Evolutionary conservation across 2,329 filamentous ascomycete species (phyloP), one percentile per base, ranked within the genome.

Genomic region (Colletotrichum tropicale): DNA sequence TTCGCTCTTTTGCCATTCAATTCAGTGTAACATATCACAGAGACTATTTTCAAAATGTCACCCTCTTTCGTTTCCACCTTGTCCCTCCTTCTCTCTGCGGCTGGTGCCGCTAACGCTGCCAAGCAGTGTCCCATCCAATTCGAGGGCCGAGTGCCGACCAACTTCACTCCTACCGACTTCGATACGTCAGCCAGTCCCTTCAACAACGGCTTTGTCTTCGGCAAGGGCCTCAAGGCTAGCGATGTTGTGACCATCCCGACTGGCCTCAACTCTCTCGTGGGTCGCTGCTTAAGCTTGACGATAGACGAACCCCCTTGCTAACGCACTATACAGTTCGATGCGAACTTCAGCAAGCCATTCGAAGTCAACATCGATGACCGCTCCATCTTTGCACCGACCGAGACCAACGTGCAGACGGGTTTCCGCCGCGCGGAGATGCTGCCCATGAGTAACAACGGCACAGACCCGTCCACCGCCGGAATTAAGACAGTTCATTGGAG

Each of bases 401-500:
- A 84, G 13, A 81, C 85, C 78, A 87, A 88, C 78, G 81, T 86
- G 65, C 91, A 93, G 81, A 84, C 83, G 2, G 91, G 91, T 18
- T 93, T 93, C 84, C 88, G 91, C 43, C 90, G 91, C 75, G 89
- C 89, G 1, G 91, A 91, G 72, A 86, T 92, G 68, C 86, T 91
- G 67, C 85, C 88, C 8, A 82, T 85, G 77, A 84, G 87, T 84
- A 88, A 89, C 84, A 84, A 82, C 18, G 85, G 89, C 68, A 87
- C 87, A 43, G 90, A 91, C 66, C 77, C 83, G 12, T 89, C 88
- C n/a, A 89, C 87, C 26, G 81, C 81, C 26, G 91, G 90, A 24
- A 83, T 92, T 70, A 92, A 92, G 83, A 92, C 91, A 1, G 86
- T 93, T 66, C 91, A 93, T 82, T 93, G 91, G 82, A 91, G 88